Evolutionary conservation across 305 asterid species (phyloP).

Genomic region (Ilex paraguariensis): DNA sequence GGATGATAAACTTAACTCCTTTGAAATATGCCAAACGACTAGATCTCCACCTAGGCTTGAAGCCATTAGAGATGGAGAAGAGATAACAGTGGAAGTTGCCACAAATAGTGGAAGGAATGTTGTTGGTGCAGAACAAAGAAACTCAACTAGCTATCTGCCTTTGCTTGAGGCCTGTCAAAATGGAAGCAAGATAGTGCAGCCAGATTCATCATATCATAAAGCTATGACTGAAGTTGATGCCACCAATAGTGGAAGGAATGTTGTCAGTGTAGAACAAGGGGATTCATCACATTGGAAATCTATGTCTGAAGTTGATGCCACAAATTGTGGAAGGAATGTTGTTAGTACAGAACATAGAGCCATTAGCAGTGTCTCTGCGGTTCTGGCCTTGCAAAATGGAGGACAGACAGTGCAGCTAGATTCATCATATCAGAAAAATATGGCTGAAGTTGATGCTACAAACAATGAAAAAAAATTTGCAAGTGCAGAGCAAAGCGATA

Average conservation of each 20-base stretch:
- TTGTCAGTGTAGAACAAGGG: too few relatives aligned
- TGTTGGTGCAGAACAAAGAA: neutral
- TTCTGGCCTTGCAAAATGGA: neutral
- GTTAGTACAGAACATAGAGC: too few relatives aligned
- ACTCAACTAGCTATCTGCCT: neutral
- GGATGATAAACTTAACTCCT: neutral
- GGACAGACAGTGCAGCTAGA: slow-evolving; percentile 1
- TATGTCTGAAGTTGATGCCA: too few relatives aligned
- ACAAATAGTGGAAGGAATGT: neutral
- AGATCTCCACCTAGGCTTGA: neutral
- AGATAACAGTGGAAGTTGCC: neutral
- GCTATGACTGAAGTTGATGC: neutral
- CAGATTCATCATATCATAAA: too few relatives aligned
- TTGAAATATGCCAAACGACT: too few relatives aligned
- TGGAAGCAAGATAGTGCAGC: too few relatives aligned
- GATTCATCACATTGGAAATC: too few relatives aligned
- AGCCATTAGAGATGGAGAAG: neutral
- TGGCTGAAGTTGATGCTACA: neutral
- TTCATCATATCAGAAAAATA: too few relatives aligned
- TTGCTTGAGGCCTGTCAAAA: too few relatives aligned
- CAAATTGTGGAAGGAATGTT: too few relatives aligned
- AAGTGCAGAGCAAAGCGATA: neutral
- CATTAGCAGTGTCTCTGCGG: too few relatives aligned
- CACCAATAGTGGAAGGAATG: too few relatives aligned
- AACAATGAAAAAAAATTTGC: neutral